Base-by-base conservation (phyloP, 164 flowering plant species). In the Aristolochia fimbriata region DNA sequence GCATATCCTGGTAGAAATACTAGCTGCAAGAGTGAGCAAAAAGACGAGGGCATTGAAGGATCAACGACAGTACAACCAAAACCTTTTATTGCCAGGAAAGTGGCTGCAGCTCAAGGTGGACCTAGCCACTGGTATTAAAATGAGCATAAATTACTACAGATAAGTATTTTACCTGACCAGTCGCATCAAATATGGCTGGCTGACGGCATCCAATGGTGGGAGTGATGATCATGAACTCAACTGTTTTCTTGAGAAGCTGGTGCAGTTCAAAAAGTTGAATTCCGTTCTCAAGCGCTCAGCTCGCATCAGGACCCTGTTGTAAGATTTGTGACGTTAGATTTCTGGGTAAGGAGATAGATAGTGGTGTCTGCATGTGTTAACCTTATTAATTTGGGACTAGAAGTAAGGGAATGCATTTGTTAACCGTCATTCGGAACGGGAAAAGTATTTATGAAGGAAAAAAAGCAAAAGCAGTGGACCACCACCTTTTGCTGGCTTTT, bases 81-180 rank as follows among this genome's bases (percentile, higher is more conserved):
- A 70, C 84, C 93, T 17, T 88, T 80, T 70, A 54, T 86, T 66
- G 79, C 85, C 12, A 81, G 91, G 72, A 92, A 89, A 81, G 83
- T 85, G 52, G 81, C 93, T 68, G 86, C 92, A 62, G 86, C 89
- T 59, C 90, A 83, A 70, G 80, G 80, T 59, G 89, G 85, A 51
- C 33, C 84, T 58, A 75, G 75, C 66, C 77, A 73, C 10, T 88
- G 93, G 96, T 87, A 77, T 68, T 79, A 65, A 77, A 27, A 51
- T 51, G 27, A 37, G n/a, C 17, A 15, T 37, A 37, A 7, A 47
- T 37, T 16, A 20, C 16, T 6, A 14, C 24, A 1, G 1, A 20
- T 14, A 24, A 3, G 2, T 12, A 13, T 23, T 22, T 15, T 15
- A 52, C 56, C 14, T 22, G 23, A 13, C 0, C 4, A 23, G 5